Percentiles rank a stretch among this genome's conserved stretches.
phyloP scores from a whole-genome alignment of 768 basidiomycete species.

The Macrocybe gigantea region DNA sequence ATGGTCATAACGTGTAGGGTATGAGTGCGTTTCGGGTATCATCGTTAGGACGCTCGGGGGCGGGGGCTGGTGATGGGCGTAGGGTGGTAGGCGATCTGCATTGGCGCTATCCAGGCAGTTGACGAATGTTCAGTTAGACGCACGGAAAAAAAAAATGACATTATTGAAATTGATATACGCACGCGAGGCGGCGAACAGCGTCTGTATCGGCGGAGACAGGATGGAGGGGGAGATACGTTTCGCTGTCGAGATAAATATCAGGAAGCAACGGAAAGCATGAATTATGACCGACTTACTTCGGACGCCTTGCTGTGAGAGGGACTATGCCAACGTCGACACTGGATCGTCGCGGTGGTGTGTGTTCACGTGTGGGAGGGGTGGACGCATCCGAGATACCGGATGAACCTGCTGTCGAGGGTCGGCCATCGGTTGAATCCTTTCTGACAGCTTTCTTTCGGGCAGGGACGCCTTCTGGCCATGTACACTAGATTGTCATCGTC shows the following conservation, averaged over 20 bases:
- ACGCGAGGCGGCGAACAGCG: constrained; percentile 40
- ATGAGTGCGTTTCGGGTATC: constrained; percentile 53
- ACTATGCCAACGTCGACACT: constrained; percentile 35
- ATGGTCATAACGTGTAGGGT: constrained; percentile 52
- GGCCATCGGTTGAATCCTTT: constrained; percentile 55
- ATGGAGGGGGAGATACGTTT: constrained; percentile 36
- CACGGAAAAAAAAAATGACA: background rate
- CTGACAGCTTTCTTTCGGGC: constrained; percentile 58
- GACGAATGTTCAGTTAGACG: too few relatives aligned
- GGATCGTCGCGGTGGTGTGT: constrained; percentile 52
- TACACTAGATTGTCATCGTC: constrained; percentile 45
- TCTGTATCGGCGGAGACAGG: constrained; percentile 40
- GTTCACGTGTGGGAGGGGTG: constrained; percentile 65
- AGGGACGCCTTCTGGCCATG: constrained; percentile 79
- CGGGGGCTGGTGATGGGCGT: constrained; percentile 36
- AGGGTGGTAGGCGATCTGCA: constrained; percentile 33
- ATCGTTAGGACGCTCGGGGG: constrained; percentile 41
- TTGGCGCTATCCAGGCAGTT: background rate
- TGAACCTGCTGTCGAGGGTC: constrained; percentile 73
- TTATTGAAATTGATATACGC: constrained; percentile 16
- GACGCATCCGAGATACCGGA: constrained; percentile 68
- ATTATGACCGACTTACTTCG: constrained; percentile 24
- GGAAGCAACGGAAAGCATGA: constrained; percentile 3
- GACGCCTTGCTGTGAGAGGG: constrained; percentile 34
- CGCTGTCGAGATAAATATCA: constrained; percentile 25